Evolutionary conservation across 495 filamentous ascomycete genomes (phyloP).

Genomic region (Neurospora pannonica): DNA sequence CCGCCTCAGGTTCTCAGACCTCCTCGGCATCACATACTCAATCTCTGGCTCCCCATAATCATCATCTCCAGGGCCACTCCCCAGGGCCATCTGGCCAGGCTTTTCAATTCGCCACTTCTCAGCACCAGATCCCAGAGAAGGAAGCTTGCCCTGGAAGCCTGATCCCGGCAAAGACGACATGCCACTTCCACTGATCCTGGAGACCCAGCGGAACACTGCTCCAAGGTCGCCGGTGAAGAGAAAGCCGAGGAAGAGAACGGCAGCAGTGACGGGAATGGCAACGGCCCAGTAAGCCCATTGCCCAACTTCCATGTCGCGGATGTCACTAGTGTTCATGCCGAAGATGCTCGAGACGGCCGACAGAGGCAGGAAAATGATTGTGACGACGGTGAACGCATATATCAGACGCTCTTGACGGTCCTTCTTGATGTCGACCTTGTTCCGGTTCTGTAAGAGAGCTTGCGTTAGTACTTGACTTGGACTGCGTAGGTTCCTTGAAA

Average conservation of each 20-base stretch:
- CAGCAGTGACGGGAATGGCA: conserved; percentile 34
- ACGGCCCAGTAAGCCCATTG: conserved; percentile 43
- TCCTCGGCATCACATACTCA: background rate
- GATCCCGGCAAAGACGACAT: background rate
- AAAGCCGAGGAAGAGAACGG: conserved; percentile 28
- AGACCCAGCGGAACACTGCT: background rate
- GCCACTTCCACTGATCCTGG: background rate
- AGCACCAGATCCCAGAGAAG: background rate
- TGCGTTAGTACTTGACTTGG: background rate
- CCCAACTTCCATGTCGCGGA: conserved; percentile 36
- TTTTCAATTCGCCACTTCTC: background rate
- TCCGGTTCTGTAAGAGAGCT: conserved; percentile 15
- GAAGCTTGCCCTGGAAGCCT: background rate
- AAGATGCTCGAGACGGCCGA: conserved; percentile 54
- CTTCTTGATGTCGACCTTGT: conserved; percentile 29
- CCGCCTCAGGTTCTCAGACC: background rate
- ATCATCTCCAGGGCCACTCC: background rate
- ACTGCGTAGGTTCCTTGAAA: background rate
- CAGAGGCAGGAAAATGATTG: conserved; percentile 52
- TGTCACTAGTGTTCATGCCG: conserved; percentile 48
- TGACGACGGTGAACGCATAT: conserved; percentile 53
- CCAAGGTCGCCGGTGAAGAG: conserved; percentile 23
- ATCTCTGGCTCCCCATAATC: background rate
- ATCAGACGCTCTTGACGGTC: conserved; percentile 40
- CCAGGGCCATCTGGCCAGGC: background rate